Conservation (phyloP, 306 rosid species). For the Medicago lupulina region DNA sequence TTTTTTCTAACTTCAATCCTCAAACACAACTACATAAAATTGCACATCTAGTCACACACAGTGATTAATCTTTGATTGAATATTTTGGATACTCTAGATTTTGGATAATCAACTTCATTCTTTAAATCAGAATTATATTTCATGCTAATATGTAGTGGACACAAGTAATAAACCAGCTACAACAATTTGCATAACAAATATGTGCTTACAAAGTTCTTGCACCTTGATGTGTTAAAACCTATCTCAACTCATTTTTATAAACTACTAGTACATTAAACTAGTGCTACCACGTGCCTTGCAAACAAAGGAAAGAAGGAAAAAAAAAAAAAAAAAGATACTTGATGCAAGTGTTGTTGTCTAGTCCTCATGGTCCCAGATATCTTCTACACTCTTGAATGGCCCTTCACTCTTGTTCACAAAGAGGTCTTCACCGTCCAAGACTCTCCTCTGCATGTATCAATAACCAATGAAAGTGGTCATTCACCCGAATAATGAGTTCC, state of each 20-base stretch:
- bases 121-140: neutral
- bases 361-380: conserved; percentile 57
- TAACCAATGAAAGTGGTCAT: neutral
- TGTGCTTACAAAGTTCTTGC: conserved; percentile 18
- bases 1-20: too few relatives aligned
- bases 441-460: conserved; percentile 46
- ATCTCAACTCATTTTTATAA: conserved; percentile 16
- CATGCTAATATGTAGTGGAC: neutral
- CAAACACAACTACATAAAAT: too few relatives aligned
- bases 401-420: conserved; percentile 54
- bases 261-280: conserved; percentile 35
- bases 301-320: neutral
- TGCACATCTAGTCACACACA: too few relatives aligned
- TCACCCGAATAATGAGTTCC: neutral
- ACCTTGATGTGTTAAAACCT: conserved; percentile 18
- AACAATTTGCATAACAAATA: neutral
- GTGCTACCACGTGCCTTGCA: neutral
- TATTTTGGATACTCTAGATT: neutral
- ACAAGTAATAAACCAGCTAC: neutral
- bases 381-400: conserved; percentile 48
- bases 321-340: neutral
- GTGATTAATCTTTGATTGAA: neutral
- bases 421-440: conserved; percentile 52
- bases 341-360: conserved; percentile 36
- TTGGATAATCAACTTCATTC: neutral